Conservation (phyloP, 768 basidiomycete genomes). For the Trametes coccinea region DNA sequence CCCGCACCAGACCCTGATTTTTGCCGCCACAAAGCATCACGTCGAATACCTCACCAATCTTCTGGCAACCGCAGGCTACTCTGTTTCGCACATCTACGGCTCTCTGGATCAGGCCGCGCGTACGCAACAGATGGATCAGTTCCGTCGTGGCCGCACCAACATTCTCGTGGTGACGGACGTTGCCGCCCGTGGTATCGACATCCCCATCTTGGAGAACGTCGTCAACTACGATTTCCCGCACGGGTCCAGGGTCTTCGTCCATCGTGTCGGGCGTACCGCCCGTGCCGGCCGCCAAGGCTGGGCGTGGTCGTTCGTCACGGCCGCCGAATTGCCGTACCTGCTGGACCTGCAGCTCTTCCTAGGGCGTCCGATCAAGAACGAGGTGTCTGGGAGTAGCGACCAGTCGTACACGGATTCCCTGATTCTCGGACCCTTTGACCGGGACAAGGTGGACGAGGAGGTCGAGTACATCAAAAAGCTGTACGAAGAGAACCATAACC, state of each 20-base stretch:
- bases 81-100: conserved; percentile 93
- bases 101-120: conserved; percentile 92
- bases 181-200: conserved; percentile 97
- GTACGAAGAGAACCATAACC: conserved; percentile 61
- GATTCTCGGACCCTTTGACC: conserved; percentile 80
- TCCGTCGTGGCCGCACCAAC: conserved; percentile 75
- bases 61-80: conserved; percentile 78
- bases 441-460: conserved; percentile 79
- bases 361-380: conserved; percentile 67
- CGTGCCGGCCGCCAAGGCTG: conserved; percentile 93
- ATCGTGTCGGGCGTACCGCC: conserved; percentile 96
- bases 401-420: conserved; percentile 70
- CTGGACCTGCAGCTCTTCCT: conserved; percentile 93
- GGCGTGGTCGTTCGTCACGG: conserved; percentile 94
- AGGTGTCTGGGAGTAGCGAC: conserved; percentile 51
- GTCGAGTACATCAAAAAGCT: conserved; percentile 75
- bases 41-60: conserved; percentile 90
- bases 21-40: conserved; percentile 97
- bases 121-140: conserved; percentile 86
- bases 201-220: conserved; percentile 94
- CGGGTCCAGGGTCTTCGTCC: conserved; percentile 90
- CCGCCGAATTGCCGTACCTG: conserved; percentile 84
- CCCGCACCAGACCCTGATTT: conserved; percentile 91
- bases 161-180: conserved; percentile 97
- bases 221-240: conserved; percentile 98